Conservation (phyloP, 2,329 filamentous ascomycete species). For the Alternaria conjuncta region DNA sequence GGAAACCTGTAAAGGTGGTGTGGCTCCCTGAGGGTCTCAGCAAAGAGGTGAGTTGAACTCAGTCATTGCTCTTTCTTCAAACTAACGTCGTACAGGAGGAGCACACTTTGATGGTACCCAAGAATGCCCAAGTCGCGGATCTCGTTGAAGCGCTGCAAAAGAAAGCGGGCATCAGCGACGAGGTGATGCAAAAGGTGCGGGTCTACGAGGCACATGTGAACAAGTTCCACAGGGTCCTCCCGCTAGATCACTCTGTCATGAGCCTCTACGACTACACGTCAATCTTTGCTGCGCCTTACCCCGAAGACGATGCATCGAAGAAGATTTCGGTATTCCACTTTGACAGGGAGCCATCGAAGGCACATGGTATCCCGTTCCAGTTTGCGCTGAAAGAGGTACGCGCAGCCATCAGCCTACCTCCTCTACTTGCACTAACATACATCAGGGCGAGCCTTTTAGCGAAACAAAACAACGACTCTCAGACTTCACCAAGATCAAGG, state of each 20-base stretch:
- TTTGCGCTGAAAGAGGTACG: slow-evolving; percentile 81
- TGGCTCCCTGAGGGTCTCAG: slow-evolving; percentile 89
- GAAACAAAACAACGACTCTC: slow-evolving; percentile 95
- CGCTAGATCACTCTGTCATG: slow-evolving; percentile 73
- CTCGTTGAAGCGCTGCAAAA: slow-evolving; percentile 77
- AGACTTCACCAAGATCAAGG: slow-evolving; percentile 91
- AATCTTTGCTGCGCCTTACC: slow-evolving; percentile 80
- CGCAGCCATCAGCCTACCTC: neutral
- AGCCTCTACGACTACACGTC: slow-evolving; percentile 85
- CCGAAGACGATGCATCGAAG: slow-evolving; percentile 69
- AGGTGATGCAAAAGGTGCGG: slow-evolving; percentile 74
- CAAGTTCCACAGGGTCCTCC: slow-evolving; percentile 82
- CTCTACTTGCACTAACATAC: slow-evolving; percentile 27
- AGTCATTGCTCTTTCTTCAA: neutral
- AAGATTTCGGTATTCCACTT: slow-evolving; percentile 90
- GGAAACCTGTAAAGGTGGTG: slow-evolving; percentile 82
- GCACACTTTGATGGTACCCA: slow-evolving; percentile 84
- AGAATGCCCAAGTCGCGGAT: slow-evolving; percentile 81
- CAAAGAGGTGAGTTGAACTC: slow-evolving; percentile 72
- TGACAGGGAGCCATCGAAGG: slow-evolving; percentile 83
- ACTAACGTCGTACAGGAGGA: slow-evolving; percentile 64
- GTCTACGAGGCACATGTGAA: slow-evolving; percentile 83
- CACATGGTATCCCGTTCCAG: slow-evolving; percentile 89
- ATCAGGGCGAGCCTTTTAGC: slow-evolving; percentile 79
- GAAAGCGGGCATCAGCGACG: slow-evolving; percentile 80